Base-by-base conservation (phyloP, 2,329 filamentous ascomycete genomes). In the Aspergillus niger region DNA sequence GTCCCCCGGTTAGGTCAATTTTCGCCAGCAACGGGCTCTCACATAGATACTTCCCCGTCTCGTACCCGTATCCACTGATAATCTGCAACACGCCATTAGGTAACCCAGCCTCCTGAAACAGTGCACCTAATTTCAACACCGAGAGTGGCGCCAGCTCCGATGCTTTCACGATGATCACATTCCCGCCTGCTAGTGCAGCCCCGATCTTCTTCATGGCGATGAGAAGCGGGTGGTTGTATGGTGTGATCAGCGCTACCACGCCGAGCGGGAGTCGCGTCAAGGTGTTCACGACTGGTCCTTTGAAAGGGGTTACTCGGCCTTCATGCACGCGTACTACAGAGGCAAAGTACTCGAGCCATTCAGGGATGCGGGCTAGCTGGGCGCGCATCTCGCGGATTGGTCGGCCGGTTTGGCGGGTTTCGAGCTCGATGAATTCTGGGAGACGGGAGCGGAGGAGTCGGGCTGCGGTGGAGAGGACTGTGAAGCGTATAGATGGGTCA, bases 291-390 rank as follows among this genome's bases (percentile, higher is more conserved):
- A 78, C 67, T 5, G 74, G 74, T 0, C 76, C 76, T 39, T 72
- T 77, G 2, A 89, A 90, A 0, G 89, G 89, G 1, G 90, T 80
- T 0, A 91, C 85, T 2, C 85, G 76, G 2, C 86, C 83, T 74
- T 90, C 86, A 68, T 90, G 86, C 1, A 85, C 87, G n/a, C 89
- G 84, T 32, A 89, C 81, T 1, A 90, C 70, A 0, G 87, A 81
- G 1, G 88, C 87, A 68, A 89, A 91, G 76, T 91, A 91, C 61
- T 84, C 86, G 75, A 91, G 86, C 89, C 89, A 91, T 60, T 75
- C 74, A 4, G 75, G 72, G 2, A 78, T 67, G 47, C 86, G 84
- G 1, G 86, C 82, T 0, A 91, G 79, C 70, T 91, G 89, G 1
- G 88, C 87, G 52, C 82, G 81, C 87, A 91, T 90, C 72, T 91